These are phyloP conservation scores for Pinus tabuliformis DNA, from an alignment of 75 land plant genomes.

Conservation along the genomic window DNA sequence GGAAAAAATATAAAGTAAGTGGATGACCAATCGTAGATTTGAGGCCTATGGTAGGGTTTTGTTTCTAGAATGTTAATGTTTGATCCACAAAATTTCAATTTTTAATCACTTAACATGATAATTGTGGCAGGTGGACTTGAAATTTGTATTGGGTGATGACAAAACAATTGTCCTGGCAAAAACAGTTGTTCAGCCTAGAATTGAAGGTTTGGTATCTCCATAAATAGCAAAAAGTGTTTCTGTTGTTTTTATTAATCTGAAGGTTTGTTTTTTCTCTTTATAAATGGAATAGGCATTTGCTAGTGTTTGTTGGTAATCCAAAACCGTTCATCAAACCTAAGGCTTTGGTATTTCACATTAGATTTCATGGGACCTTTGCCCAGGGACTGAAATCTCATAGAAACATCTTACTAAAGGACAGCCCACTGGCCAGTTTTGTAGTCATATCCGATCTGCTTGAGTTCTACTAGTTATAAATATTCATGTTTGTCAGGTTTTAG, in stretches of 20 bases:
- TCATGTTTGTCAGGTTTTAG: not conserved
- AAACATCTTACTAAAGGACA: not conserved
- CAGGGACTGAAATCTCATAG: not conserved
- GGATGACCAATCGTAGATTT: not conserved
- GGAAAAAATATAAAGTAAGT: not conserved
- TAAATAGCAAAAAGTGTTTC: too few relatives aligned
- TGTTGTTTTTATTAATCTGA: too few relatives aligned
- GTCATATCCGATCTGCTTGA: not conserved
- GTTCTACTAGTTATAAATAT: not conserved
- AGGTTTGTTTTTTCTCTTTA: not conserved
- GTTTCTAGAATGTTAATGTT: not conserved
- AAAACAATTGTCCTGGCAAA: conserved; percentile 75
- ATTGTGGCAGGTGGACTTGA: conserved; percentile 67
- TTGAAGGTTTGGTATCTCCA: conserved; percentile 38
- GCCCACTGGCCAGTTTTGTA: not conserved
- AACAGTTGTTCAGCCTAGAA: conserved; percentile 55
- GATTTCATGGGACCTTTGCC: not conserved
- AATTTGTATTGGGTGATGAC: conserved; percentile 76
- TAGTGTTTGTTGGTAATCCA: not conserved
- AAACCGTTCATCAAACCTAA: not conserved
- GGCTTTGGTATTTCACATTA: not conserved
- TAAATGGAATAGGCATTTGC: not conserved
- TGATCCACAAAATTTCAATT: too few relatives aligned
- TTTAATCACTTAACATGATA: not conserved
- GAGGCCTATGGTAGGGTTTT: not conserved